Evolutionary conservation across 83 land plant species (phyloP).

Genomic region (Diphasiastrum complanatum): DNA sequence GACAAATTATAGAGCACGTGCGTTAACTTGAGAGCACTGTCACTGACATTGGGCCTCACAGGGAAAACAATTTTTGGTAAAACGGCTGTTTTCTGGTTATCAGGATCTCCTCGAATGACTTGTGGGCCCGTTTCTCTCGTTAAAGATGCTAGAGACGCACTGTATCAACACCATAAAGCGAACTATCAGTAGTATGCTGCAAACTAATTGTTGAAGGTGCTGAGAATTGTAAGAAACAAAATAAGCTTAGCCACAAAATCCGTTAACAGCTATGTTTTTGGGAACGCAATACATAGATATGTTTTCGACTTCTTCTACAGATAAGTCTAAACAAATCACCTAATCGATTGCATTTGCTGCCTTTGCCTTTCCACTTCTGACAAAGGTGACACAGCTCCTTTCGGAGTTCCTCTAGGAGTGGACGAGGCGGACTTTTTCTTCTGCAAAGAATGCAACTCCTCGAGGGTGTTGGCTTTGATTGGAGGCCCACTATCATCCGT

Average conservation of each 20-base stretch:
- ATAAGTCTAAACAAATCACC: neutral
- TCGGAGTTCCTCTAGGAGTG: too few relatives aligned
- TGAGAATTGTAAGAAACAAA: too few relatives aligned
- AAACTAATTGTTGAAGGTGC: too few relatives aligned
- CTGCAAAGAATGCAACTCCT: too few relatives aligned
- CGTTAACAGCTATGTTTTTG: too few relatives aligned
- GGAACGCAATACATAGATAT: too few relatives aligned
- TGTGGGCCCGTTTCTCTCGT: conserved; percentile 28
- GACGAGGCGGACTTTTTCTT: too few relatives aligned
- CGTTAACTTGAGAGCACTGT: conserved; percentile 31
- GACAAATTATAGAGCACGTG: conserved; percentile 29
- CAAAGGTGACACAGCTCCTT: too few relatives aligned
- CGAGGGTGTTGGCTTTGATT: too few relatives aligned
- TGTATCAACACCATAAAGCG: conserved; percentile 10
- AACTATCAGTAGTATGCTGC: too few relatives aligned
- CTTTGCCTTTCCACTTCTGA: conserved; percentile 21
- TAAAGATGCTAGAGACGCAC: conserved; percentile 27
- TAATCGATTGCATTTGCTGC: conserved; percentile 38
- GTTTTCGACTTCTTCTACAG: neutral
- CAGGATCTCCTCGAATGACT: conserved; percentile 25
- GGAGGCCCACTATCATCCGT: too few relatives aligned
- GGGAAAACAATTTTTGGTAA: conserved; percentile 21
- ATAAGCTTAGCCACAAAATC: too few relatives aligned
- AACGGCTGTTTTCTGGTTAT: conserved; percentile 18
- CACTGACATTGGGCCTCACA: conserved; percentile 22